Evolutionary conservation across 2,329 filamentous ascomycete species (phyloP).

Genomic region (Calonectria henricotiae): DNA sequence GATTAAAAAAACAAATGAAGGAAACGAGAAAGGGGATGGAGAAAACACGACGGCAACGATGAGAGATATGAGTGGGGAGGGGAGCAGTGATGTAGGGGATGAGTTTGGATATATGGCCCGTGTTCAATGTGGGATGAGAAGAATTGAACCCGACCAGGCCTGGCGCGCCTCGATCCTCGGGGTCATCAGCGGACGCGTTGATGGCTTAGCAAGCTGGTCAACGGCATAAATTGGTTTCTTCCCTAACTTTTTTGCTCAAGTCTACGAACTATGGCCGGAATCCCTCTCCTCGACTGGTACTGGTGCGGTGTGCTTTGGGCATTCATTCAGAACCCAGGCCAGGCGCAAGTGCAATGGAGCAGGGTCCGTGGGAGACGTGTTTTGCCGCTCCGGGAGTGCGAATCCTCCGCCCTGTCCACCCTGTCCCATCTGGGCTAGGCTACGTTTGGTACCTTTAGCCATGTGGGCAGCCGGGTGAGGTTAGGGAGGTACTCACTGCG

Average conservation of each 20-base stretch:
- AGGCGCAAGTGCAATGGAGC: constrained; percentile 26
- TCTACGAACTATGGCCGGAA: constrained; percentile 18
- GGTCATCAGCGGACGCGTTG: constrained; percentile 28
- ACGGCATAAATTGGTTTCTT: constrained; percentile 20
- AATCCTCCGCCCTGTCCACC: constrained; percentile 4
- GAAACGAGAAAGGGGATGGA: constrained; percentile 31
- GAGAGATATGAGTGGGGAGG: constrained; percentile 22
- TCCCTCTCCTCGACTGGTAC: constrained; percentile 22
- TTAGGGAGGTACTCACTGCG: constrained; percentile 26
- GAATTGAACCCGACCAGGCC: constrained; percentile 19
- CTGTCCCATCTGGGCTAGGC: constrained; percentile 31
- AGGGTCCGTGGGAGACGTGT: constrained; percentile 23
- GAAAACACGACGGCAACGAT: constrained; percentile 26
- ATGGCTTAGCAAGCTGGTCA: constrained; percentile 13
- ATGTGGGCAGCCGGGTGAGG: constrained; percentile 29
- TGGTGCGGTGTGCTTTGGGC: constrained; percentile 31
- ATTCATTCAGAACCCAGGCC: constrained; percentile 30
- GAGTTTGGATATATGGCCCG: constrained; percentile 25
- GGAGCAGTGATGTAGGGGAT: constrained; percentile 19
- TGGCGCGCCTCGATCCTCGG: constrained; percentile 31
- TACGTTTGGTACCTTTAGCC: constrained; percentile 24
- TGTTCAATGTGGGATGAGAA: constrained; percentile 18
- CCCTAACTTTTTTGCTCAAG: constrained; percentile 15
- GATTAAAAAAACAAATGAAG: constrained; percentile 29
- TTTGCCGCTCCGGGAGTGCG: constrained; percentile 16